Conservation (phyloP, 805 yeast genomes). For the Starmerella etchellsii region DNA sequence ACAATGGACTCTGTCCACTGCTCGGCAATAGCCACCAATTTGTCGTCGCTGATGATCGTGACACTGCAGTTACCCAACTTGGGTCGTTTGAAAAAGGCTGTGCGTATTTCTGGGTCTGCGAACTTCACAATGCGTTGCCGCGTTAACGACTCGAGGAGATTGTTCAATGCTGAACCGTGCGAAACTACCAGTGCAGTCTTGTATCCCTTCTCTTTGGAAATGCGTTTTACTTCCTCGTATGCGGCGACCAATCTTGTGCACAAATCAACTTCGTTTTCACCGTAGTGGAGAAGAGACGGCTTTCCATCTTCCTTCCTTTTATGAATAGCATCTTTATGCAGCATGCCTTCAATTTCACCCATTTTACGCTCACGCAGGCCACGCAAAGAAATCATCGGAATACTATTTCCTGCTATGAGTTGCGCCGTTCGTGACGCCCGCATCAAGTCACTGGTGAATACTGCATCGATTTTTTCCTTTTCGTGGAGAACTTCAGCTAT, state of each 20-base stretch:
- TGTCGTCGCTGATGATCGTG: conserved; percentile 13
- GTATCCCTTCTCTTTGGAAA: conserved; percentile 2
- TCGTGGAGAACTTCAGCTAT: conserved; percentile 8
- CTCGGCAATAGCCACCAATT: conserved; percentile 11
- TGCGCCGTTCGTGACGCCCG: conserved; percentile 21
- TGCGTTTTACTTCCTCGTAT: conserved; percentile 4
- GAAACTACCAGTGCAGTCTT: conserved; percentile 16
- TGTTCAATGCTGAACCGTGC: conserved; percentile 20
- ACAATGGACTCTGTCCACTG: conserved; percentile 13
- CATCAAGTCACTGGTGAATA: conserved; percentile 17
- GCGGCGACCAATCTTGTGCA: conserved; percentile 8
- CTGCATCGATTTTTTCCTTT: conserved; percentile 14
- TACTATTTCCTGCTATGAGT: conserved; percentile 9
- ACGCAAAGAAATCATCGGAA: not conserved
- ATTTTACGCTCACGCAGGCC: conserved; percentile 19
- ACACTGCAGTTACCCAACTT: conserved; percentile 19
- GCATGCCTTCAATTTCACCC: conserved; percentile 20
- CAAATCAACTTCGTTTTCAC: conserved; percentile 15
- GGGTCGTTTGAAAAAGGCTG: not conserved
- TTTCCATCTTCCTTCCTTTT: conserved; percentile 6
- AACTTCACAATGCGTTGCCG: not conserved
- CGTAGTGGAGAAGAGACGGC: conserved; percentile 11
- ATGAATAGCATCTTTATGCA: conserved; percentile 11
- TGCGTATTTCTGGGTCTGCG: not conserved
- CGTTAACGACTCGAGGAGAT: conserved; percentile 10